Percentiles rank a stretch among this genome's conserved stretches.
These are phyloP conservation scores for Solanum pennellii DNA, from an alignment of 257 asterid species.

Conservation along the genomic window DNA sequence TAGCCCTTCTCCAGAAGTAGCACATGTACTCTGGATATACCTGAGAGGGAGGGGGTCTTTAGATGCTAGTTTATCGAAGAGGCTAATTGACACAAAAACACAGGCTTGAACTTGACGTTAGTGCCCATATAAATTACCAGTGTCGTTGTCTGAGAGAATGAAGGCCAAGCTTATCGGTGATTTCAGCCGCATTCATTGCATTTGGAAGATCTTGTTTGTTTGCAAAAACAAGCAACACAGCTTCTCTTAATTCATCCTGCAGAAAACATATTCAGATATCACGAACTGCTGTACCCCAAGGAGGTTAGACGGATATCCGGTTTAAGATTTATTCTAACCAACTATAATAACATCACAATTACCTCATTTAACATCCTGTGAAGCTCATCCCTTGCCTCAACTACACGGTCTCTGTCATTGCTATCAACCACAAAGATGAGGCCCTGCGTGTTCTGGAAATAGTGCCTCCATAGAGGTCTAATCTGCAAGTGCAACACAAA, in stretches of 20 bases:
- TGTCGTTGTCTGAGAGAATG: constrained; percentile 58
- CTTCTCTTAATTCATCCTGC: constrained; percentile 54
- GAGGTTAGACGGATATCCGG: background rate
- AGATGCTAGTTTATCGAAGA: background rate
- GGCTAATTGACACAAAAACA: background rate
- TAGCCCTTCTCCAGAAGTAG: constrained; percentile 18
- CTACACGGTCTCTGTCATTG: constrained; percentile 4
- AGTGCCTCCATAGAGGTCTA: constrained; percentile 8
- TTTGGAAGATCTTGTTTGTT: constrained; percentile 67
- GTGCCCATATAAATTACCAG: constrained; percentile 21
- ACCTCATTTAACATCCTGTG: constrained; percentile 6
- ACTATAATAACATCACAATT: background rate
- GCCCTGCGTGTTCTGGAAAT: constrained; percentile 4
- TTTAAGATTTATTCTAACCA: background rate
- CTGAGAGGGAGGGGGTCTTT: background rate
- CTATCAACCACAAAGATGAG: constrained; percentile 6
- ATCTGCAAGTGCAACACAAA: background rate
- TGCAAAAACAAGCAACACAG: constrained; percentile 49
- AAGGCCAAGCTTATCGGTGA: constrained; percentile 59
- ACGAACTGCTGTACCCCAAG: background rate
- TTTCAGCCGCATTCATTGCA: constrained; percentile 61
- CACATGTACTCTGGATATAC: constrained; percentile 14
- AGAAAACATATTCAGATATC: background rate
- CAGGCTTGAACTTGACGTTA: background rate
- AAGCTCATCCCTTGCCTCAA: constrained; percentile 6